A percentile compares a stretch with the other conserved stretches of the same genome.
phyloP scores from a whole-genome alignment of 2,329 filamentous ascomycete species.

The Rutstroemia sp. region DNA sequence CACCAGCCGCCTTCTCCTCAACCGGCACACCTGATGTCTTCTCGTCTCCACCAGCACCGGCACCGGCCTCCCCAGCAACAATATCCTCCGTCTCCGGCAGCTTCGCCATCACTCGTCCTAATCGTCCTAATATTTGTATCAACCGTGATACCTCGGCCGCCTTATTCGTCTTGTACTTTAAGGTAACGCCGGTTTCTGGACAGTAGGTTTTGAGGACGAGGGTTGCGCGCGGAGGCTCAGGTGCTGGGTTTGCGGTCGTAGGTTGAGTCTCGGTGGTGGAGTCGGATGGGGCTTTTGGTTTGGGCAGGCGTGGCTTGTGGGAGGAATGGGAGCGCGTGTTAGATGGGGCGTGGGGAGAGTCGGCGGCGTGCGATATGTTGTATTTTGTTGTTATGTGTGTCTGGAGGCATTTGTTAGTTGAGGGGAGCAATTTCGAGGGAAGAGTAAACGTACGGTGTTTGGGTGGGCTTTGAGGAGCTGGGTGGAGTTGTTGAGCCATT shows the following conservation, averaged over 20 bases:
- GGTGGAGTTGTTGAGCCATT: conserved; percentile 84
- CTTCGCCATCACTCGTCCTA: conserved; percentile 64
- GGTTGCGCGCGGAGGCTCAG: conserved; percentile 53
- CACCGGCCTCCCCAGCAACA: conserved; percentile 33
- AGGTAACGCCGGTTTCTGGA: conserved; percentile 67
- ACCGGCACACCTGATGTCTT: conserved; percentile 39
- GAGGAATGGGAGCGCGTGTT: conserved; percentile 2
- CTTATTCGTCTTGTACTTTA: conserved; percentile 91
- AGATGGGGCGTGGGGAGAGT: conserved; percentile 24
- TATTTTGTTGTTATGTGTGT: conserved; percentile 91
- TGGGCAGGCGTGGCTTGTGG: conserved; percentile 23
- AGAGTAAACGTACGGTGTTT: conserved; percentile 55
- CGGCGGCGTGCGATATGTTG: conserved; percentile 49
- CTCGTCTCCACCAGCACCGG: conserved; percentile 37
- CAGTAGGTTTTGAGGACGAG: conserved; percentile 89
- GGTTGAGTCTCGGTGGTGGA: conserved; percentile 20
- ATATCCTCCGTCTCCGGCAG: conserved; percentile 33
- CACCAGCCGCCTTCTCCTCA: conserved; percentile 54
- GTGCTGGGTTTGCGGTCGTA: conserved; percentile 28
- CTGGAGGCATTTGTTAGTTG: conserved; percentile 37
- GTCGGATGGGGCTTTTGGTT: conserved; percentile 25
- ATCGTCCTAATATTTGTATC: conserved; percentile 63
- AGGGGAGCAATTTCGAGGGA: background rate
- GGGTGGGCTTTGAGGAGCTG: conserved; percentile 83
- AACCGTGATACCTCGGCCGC: conserved; percentile 82